These are phyloP conservation scores for Paramecium caudatum DNA, from an alignment of 73 alveolate genomes.

Conservation along the genomic window DNA sequence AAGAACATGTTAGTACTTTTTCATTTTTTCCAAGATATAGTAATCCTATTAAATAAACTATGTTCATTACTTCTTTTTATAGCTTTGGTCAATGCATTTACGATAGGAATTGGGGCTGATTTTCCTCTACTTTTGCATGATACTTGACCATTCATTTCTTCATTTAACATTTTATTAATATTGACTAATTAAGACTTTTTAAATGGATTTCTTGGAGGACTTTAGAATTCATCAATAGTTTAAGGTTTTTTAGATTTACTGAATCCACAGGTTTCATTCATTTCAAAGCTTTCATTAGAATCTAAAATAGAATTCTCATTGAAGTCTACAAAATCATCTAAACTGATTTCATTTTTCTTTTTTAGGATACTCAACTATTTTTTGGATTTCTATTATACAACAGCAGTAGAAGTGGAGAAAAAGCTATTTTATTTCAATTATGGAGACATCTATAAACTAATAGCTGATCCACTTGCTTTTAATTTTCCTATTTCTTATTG, in stretches of 20 bases:
- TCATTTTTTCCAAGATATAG: constrained; percentile 33
- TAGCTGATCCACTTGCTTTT: not conserved
- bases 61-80: constrained; percentile 36
- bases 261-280: constrained; percentile 51
- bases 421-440: constrained; percentile 37
- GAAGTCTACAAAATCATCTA: constrained; percentile 67
- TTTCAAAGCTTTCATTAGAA: constrained; percentile 61
- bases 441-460: constrained; percentile 43
- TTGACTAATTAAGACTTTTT: constrained; percentile 8
- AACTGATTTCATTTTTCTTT: constrained; percentile 53
- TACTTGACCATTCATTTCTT: not conserved
- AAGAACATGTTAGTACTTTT: constrained; percentile 9
- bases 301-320: constrained; percentile 47
- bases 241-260: not conserved
- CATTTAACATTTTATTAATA: not conserved
- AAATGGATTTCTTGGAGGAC: constrained; percentile 49
- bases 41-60: constrained; percentile 29
- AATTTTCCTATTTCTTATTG: constrained; percentile 35
- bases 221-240: not conserved
- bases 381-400: constrained; percentile 26
- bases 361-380: not conserved
- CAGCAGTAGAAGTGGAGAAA: constrained; percentile 57
- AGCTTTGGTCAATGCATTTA: constrained; percentile 14
- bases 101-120: constrained; percentile 25
- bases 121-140: constrained; percentile 56